phyloP scores from a whole-genome alignment of 768 basidiomycete species.

The Cantharellus cinnabarinus region DNA sequence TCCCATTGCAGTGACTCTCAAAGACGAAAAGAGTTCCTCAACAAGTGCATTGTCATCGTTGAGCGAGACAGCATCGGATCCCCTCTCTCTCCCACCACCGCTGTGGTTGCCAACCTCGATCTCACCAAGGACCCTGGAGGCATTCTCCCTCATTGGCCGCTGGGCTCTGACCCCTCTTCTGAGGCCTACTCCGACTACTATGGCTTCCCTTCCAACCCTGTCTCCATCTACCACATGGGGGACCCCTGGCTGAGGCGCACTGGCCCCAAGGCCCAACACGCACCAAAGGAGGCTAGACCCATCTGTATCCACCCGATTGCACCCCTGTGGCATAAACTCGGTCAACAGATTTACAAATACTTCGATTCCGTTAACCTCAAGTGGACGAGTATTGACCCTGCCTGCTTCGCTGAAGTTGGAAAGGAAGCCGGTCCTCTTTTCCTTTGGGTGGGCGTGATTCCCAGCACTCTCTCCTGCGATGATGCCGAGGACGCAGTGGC shows the following conservation, averaged over 20 bases:
- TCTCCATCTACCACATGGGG: conserved; percentile 16
- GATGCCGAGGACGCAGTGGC: conserved; percentile 14
- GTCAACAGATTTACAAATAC: conserved; percentile 10
- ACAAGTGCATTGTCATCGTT: neutral
- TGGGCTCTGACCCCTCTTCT: neutral
- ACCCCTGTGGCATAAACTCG: conserved; percentile 13
- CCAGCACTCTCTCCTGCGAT: conserved; percentile 14
- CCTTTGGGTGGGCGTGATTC: conserved; percentile 18
- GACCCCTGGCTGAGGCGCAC: conserved; percentile 12
- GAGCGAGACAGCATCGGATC: neutral
- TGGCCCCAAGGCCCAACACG: conserved; percentile 10
- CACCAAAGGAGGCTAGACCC: conserved; percentile 16
- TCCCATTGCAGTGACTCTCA: neutral
- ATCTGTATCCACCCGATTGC: conserved; percentile 15
- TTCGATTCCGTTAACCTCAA: conserved; percentile 14
- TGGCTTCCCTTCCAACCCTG: conserved; percentile 12
- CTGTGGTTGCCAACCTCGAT: neutral
- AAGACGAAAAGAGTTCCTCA: neutral
- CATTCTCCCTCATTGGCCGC: neutral
- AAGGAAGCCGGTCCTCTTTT: conserved; percentile 11
- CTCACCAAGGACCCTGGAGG: neutral
- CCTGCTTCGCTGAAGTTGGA: conserved; percentile 16
- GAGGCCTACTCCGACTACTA: conserved; percentile 13
- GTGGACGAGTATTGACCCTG: conserved; percentile 17
- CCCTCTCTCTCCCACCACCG: neutral